Evolutionary conservation across 2,329 filamentous ascomycete species (phyloP), one percentile per base, ranked within the genome.

Genomic region (Colletotrichum cordylinicola): DNA sequence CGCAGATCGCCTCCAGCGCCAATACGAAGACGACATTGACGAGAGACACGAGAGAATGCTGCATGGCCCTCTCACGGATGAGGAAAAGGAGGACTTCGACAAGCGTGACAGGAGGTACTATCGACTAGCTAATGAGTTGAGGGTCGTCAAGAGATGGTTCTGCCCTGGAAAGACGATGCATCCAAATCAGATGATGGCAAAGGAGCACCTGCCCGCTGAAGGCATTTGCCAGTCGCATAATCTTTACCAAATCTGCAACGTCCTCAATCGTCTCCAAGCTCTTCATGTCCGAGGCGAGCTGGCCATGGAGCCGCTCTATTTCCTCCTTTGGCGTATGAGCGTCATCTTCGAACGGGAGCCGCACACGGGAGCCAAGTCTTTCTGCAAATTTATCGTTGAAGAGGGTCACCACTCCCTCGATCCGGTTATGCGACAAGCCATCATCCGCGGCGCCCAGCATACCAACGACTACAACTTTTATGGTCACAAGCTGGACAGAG

Each of bases 301-400:
- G 2, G 29, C 39, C 0, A 86, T 86, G 85, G 81, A 84, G 9
- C 82, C 84, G 0, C 84, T 81, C 70, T 82, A 86, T 74, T 86
- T 86, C 65, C 77, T 85, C 55, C 80, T 85, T 21, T 86, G 83
- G 84, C 79, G 83, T 24, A 77, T 84, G 31, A 68, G 72, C 8
- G 67, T 71, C 18, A 27, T 31, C 21, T 67, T 76, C 58, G 62
- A 76, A 24, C 70, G 74, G 9, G 39, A 52, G 15, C 64, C 43
- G 10, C 33, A 29, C 3, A 60, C 58, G 4, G 31, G 58, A 8
- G 21, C 31, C 24, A 61, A 58, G 21, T 52, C 65, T 21, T 65
- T 76, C 56, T 64, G 43, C n/a, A 64, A 27, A 10, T 12, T 24
- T 27, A 58, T 75, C 18, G n/a, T 69, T 15, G 56, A 75, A n/a